Evolutionary conservation across 1,139 yeast genomes (phyloP), one percentile per base, ranked within the genome.

Genomic region (Debaryomycetaceae sp.): DNA sequence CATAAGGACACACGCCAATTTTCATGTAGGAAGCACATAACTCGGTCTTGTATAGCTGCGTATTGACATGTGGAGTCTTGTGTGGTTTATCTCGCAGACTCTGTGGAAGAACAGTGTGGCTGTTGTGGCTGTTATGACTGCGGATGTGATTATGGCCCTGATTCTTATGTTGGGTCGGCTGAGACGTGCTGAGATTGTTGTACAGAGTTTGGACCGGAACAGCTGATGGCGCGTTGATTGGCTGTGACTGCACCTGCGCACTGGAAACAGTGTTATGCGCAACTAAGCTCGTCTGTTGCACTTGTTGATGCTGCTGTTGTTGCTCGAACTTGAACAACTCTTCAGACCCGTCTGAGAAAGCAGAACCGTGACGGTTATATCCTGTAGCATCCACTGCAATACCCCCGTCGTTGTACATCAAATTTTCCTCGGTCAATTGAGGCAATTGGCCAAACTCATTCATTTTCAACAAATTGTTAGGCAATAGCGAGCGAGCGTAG

Each of bases 11-110:
- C 13, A 62, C 57, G 24, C 93, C 93, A 51, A 81, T 77, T 55
- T 81, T 83, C 62, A 83, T 79, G 63, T 75, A 90, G 35, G 91
- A 83, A 34, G 85, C 87, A 65, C 97, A 90, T 48, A 90, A 75
- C 65, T 90, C 97, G 0, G 97, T 90, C 70, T 90, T 90, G 76
- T 89, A 90, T 41, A 90, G 74, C 50, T 80, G 85, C 42, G 87
- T 83, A 61, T 86, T 87, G 47, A 84, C 76, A 37, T 63, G 59
- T 22, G 67, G 63, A 42, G 40, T 37, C 22, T 42, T 27, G 4
- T 27, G 31, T 11, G 11, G 4, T 11, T 27, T 27, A 3, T 44
- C 34, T 39, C 35, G 36, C 27, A 13, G 13, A 20, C 20, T 24
- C 22, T 17, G 31, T 23, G 42, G 6, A 22, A 31, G 11, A 35